These are phyloP conservation scores for Penicillium argentinense DNA, from an alignment of 495 filamentous ascomycete species.

Conservation along the genomic window DNA sequence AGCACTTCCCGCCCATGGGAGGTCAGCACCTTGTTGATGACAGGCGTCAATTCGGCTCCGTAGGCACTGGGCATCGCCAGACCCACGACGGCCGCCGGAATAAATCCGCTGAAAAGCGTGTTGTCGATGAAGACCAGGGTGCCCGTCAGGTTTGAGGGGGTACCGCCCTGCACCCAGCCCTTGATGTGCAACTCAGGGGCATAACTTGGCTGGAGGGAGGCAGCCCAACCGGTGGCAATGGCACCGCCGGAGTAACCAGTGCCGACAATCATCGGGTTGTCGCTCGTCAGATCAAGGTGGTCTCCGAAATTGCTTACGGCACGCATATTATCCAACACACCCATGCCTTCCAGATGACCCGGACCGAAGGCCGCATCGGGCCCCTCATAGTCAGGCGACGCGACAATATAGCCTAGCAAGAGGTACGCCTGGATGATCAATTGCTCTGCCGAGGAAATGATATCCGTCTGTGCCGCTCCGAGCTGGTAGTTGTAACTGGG, in stretches of 20 bases:
- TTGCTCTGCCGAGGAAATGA: slow-evolving; percentile 30
- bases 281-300: slow-evolving; percentile 19
- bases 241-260: slow-evolving; percentile 58
- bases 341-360: slow-evolving; percentile 34
- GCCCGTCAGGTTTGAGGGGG: slow-evolving; percentile 33
- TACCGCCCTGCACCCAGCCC: slow-evolving; percentile 52
- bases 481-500: slow-evolving; percentile 37
- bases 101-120: slow-evolving; percentile 30
- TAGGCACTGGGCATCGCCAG: slow-evolving; percentile 30
- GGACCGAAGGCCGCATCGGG: slow-evolving; percentile 33
- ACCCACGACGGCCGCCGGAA: slow-evolving; percentile 29
- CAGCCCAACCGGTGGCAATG: slow-evolving; percentile 54
- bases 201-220: slow-evolving; percentile 51
- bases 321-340: slow-evolving; percentile 34
- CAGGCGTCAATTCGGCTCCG: slow-evolving; percentile 25
- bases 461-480: slow-evolving; percentile 20
- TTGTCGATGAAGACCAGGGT: slow-evolving; percentile 28
- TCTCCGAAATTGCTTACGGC: slow-evolving; percentile 28
- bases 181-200: slow-evolving; percentile 53
- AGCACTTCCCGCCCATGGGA: slow-evolving; percentile 14
- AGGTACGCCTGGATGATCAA: slow-evolving; percentile 31
- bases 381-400: slow-evolving; percentile 36
- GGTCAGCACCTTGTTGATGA: slow-evolving; percentile 26
- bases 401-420: slow-evolving; percentile 30
- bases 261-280: slow-evolving; percentile 29